Conservation (phyloP, 768 basidiomycete species). For the Leucocoprinus birnbaumii region DNA sequence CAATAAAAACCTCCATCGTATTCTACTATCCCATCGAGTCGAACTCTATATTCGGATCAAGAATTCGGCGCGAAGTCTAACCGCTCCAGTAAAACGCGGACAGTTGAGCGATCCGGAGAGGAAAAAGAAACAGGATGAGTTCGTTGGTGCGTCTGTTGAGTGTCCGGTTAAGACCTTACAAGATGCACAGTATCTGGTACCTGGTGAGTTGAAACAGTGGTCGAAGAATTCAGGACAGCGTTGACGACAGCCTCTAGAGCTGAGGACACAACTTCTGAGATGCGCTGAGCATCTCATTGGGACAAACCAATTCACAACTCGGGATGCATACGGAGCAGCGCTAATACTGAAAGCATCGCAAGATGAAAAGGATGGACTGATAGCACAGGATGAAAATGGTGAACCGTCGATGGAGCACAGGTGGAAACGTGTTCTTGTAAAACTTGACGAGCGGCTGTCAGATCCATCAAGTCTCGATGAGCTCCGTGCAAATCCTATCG, state of each 20-base stretch:
- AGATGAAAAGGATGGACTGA: no score
- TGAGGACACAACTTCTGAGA: not conserved
- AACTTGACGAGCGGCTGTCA: no score
- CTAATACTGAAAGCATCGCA: no score
- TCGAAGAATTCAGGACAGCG: no score
- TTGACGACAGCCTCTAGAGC: not conserved
- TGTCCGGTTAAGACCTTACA: not conserved
- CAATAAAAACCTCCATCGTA: slow-evolving; percentile 5
- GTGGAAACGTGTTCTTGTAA: no score
- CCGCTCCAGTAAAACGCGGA: not conserved
- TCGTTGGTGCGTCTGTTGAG: not conserved
- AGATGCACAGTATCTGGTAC: slow-evolving; percentile 1
- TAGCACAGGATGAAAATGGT: no score
- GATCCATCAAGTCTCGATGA: no score
- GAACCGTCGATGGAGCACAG: no score
- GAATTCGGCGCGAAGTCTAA: not conserved
- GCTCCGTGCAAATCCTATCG: no score
- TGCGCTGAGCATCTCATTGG: not conserved
- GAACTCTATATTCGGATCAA: slow-evolving; percentile 4
- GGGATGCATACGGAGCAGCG: not conserved
- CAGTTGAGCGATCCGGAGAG: no score
- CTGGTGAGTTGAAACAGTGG: not conserved
- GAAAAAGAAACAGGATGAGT: not conserved
- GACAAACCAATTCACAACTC: not conserved
- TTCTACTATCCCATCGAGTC: not conserved